These are phyloP conservation scores for Trichomonas gallinae DNA, from an alignment of 208 protist genomes.

Conservation along the genomic window DNA sequence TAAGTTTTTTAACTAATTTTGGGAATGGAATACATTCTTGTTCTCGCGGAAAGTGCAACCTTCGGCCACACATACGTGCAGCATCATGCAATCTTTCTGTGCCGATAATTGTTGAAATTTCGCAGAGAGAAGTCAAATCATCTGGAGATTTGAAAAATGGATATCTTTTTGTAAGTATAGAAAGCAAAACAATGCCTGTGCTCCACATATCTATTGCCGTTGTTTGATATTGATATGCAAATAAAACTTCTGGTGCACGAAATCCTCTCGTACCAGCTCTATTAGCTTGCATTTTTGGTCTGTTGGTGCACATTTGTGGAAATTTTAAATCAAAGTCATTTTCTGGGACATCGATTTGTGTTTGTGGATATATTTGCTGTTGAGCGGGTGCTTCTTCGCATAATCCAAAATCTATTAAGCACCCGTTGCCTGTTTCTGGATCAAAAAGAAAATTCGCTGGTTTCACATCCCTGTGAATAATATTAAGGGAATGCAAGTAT, in stretches of 20 bases:
- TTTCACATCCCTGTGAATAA: slow-evolving; percentile 18
- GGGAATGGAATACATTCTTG: not conserved
- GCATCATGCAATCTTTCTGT: not conserved
- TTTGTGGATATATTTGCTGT: not conserved
- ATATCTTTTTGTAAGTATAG: slow-evolving; percentile 22
- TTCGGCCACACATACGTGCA: not conserved
- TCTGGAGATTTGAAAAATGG: slow-evolving; percentile 31
- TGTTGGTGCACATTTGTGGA: not conserved
- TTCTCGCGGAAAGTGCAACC: slow-evolving; percentile 6
- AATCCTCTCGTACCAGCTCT: slow-evolving; percentile 27
- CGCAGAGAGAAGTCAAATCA: slow-evolving; percentile 21
- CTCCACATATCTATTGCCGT: slow-evolving; percentile 31
- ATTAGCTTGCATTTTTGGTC: not conserved
- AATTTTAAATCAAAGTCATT: not conserved
- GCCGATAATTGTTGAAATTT: slow-evolving; percentile 15
- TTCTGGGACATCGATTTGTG: not conserved
- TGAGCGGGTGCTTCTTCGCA: not conserved
- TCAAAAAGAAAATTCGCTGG: slow-evolving; percentile 29
- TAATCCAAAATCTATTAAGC: slow-evolving; percentile 29
- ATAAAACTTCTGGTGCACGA: slow-evolving; percentile 29
- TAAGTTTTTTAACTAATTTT: not conserved
- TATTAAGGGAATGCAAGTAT: not conserved
- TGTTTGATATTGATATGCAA: slow-evolving; percentile 21
- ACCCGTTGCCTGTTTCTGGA: not conserved
- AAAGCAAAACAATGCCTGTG: slow-evolving; percentile 27